Evolutionary conservation across 257 asterid genomes (phyloP), one percentile per base, ranked within the genome.

Genomic region (Salvia miltiorrhiza): DNA sequence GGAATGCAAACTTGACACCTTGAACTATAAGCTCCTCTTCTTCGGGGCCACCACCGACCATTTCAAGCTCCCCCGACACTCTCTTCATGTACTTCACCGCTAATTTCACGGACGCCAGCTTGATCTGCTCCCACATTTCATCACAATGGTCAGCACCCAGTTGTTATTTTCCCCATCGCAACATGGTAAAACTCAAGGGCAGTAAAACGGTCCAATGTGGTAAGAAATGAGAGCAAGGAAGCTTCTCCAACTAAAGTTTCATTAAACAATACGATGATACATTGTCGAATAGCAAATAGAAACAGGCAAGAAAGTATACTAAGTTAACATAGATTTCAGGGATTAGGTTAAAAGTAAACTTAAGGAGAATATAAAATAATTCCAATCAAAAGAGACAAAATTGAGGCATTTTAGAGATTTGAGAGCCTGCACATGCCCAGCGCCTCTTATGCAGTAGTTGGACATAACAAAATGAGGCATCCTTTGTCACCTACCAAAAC

Each of bases 1-100:
- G 82, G 72, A 82, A 80, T 0, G 96, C 98, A 73, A 92, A 80
- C 74, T 77, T 82, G 65, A 85, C 88, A 32, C 88, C 88, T 53
- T 78, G 88, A 48, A 86, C 82, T 11, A 86, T 76, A 37, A 91
- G 97, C 78, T 94, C 98, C 79, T 91, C 89, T 72, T 84, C 89
- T 66, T 84, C 89, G 0, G 86, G 79, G n/a, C 89, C 73, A 10
- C 87, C 80, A 2, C 81, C 80, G 37, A 81, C 77, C 73, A 76
- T 73, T 74, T 83, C 85, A 28, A 92, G 80, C 82, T 87, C 98
- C 30, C 77, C 85, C 0, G 87, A 71, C 49, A 86, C 77, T 73
- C 94, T 80, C 76, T 77, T 79, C 95, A 92, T 86, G 78, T 83
- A 92, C 78, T 84, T 82, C 87, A 80, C 75, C 26, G 88, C 95